Base-by-base conservation (phyloP, 352 stramenopile species). In the Thalassiosira exigua region DNA sequence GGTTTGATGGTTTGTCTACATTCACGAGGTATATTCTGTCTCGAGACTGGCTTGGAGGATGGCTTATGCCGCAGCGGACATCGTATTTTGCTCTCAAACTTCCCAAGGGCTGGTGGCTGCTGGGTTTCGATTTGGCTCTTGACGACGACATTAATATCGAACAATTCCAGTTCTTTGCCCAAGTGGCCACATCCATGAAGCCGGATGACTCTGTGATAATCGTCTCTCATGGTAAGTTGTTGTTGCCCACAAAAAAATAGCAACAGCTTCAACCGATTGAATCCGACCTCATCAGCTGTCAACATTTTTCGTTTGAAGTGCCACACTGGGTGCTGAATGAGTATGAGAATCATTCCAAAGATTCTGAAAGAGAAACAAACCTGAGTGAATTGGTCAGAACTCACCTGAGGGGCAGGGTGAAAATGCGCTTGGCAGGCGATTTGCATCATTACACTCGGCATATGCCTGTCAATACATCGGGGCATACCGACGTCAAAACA, bases 371-470 rank as follows among this genome's bases (percentile, higher is more conserved):
- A 69, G 79, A 84, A 52, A 71, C 65, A 19, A 85, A 91, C 53
- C 44, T 91, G 27, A 77, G 44, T 24, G 82, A 91, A 69, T 61
- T 91, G 14, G 72, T 89, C 21, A 71, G 67, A 24, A 81, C 73
- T 36, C 83, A 91, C 71, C 64, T 91, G 0, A 54, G 52, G 14
- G 72, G 76, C 26, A 78, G 64, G 51, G 85, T 90, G n/a, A 71
- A 74, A 32, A 58, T 87, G 7, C 71, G 86, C 4, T 85, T 98
- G 36, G 95, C 95, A 11, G 95, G 95, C 1, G 95, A 98, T 82
- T 92, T 98, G 29, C 95, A 98, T 85, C 96, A 98, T 81, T 98
- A 98, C 82, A 96, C 93, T 53, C 86, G 95, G 0, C 93, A 98
- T 77, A 95, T 95, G 7, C 79, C 95, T 44, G 73, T 39, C 5